Conservation (phyloP, 106 monocot species). For the Dendrobium officinale region DNA sequence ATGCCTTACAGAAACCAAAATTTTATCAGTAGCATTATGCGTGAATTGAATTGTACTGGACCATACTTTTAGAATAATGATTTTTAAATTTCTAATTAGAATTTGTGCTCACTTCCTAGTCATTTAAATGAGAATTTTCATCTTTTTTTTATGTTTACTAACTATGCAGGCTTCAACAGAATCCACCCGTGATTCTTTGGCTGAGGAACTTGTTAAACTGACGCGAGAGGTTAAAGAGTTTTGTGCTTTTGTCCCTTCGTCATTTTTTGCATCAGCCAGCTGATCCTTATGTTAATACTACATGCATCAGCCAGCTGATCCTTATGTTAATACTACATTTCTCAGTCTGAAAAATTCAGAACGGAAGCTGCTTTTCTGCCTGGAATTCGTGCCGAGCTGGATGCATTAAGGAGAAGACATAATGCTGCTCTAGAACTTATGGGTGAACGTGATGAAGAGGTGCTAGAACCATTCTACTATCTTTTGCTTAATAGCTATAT, state of each 20-base stretch:
- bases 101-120: neutral
- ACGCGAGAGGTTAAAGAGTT: constrained; percentile 66
- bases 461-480: constrained; percentile 15
- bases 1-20: neutral
- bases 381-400: constrained; percentile 78
- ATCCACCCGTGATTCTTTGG: constrained; percentile 81
- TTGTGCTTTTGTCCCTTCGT: neutral
- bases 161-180: constrained; percentile 65
- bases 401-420: constrained; percentile 83
- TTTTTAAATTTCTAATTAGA: neutral
- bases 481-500: neutral
- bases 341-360: constrained; percentile 78
- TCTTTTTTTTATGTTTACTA: neutral
- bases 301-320: neutral
- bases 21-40: neutral
- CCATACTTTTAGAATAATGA: neutral
- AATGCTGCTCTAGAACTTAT: constrained; percentile 94
- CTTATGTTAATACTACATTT: constrained; percentile 10
- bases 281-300: constrained; percentile 6
- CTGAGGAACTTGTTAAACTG: constrained; percentile 95
- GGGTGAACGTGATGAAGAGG: constrained; percentile 99
- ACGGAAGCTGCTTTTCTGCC: constrained; percentile 69
- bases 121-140: neutral
- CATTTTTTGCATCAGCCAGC: constrained; percentile 1
- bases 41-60: neutral